Evolutionary conservation across 2,329 filamentous ascomycete species (phyloP).

Genomic region (Beauveria asiatica): DNA sequence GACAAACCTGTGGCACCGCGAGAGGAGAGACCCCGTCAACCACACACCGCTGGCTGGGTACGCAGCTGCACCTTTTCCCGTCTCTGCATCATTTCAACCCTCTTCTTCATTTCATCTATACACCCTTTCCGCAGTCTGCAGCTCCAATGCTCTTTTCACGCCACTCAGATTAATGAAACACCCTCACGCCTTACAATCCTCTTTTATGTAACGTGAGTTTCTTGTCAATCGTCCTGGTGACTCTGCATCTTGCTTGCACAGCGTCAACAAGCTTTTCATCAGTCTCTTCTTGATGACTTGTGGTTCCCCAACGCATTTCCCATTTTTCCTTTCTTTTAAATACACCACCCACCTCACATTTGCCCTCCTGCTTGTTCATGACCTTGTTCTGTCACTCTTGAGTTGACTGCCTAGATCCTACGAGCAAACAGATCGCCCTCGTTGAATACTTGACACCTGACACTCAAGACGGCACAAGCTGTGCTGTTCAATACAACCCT

Average conservation of each 20-base stretch:
- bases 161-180: conserved; percentile 1
- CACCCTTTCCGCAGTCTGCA: not conserved
- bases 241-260: not conserved
- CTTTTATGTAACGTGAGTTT: conserved; percentile 8
- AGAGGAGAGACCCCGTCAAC: not conserved
- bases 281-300: not conserved
- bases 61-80: not conserved
- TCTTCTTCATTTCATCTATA: not conserved
- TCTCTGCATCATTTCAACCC: not conserved
- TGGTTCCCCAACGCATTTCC: not conserved
- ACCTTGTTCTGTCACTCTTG: not conserved
- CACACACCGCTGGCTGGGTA: not conserved
- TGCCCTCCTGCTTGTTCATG: not conserved
- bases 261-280: not conserved
- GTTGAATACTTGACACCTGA: not conserved
- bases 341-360: not conserved
- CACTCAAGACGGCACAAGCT: not conserved
- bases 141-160: not conserved
- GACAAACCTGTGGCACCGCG: not conserved
- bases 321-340: not conserved
- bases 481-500: not conserved
- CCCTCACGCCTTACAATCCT: not conserved
- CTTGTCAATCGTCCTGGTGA: not conserved
- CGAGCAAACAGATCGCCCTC: not conserved
- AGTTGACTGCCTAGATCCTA: not conserved